phyloP scores from a whole-genome alignment of 2,329 filamentous ascomycete species.

The Botrytis galanthina region DNA sequence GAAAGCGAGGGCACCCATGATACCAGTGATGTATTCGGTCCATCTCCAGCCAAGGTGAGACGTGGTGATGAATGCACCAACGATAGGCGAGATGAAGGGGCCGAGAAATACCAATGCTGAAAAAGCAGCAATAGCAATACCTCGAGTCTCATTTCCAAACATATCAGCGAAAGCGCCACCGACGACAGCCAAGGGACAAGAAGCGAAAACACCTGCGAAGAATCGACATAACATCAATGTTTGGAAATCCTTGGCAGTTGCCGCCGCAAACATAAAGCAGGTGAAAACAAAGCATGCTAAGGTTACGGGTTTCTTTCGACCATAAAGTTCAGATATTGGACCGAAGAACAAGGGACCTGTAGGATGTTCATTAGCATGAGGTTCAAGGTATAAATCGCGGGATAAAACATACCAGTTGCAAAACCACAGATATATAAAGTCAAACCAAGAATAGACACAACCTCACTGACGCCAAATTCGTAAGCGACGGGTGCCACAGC shows the following conservation, averaged over 20 bases:
- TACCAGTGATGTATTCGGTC: constrained; percentile 54
- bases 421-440: constrained; percentile 60
- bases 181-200: constrained; percentile 50
- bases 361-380: neutral
- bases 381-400: constrained; percentile 33
- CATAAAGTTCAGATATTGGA: constrained; percentile 61
- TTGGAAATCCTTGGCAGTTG: constrained; percentile 50
- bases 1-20: constrained; percentile 45
- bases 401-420: constrained; percentile 47
- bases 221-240: constrained; percentile 55
- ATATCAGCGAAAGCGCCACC: constrained; percentile 63
- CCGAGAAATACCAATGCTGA: constrained; percentile 44
- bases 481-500: constrained; percentile 47
- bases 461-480: constrained; percentile 54
- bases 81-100: constrained; percentile 38
- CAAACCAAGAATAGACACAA: constrained; percentile 54
- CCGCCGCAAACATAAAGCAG: constrained; percentile 54
- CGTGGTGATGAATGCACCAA: constrained; percentile 42
- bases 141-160: constrained; percentile 57
- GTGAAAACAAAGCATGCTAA: constrained; percentile 41
- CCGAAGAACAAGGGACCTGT: constrained; percentile 63
- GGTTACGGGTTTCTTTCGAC: constrained; percentile 55
- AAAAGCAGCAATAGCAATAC: constrained; percentile 64
- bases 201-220: constrained; percentile 48
- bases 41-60: constrained; percentile 55